These are phyloP conservation scores for Physcomitrellopsis africana DNA, from an alignment of 225 moss, liverwort and hornwort species.

Conservation along the genomic window DNA sequence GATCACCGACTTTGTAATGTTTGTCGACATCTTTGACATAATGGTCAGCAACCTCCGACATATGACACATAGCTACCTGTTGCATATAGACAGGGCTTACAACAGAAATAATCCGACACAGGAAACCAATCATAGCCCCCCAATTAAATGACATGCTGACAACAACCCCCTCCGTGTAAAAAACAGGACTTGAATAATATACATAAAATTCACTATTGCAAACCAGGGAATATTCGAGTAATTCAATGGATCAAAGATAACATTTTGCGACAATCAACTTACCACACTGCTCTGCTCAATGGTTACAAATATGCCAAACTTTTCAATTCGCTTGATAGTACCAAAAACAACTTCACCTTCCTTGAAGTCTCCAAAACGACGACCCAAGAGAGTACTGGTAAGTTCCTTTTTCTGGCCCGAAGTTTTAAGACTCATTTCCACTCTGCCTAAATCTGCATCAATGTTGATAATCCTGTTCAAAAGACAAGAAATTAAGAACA, in stretches of 20 bases:
- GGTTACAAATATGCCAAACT: constrained; percentile 78
- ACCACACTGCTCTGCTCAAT: constrained; percentile 75
- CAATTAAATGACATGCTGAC: background rate
- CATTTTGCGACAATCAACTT: constrained; percentile 32
- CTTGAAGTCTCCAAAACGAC: constrained; percentile 65
- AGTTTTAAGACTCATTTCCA: constrained; percentile 79
- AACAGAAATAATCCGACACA: constrained; percentile 14
- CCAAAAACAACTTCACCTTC: constrained; percentile 75
- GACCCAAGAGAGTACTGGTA: constrained; percentile 42
- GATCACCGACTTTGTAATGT: constrained; percentile 71
- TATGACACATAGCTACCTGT: constrained; percentile 91
- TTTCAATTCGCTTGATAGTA: constrained; percentile 67
- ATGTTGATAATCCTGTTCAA: constrained; percentile 56
- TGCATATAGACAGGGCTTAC: constrained; percentile 19
- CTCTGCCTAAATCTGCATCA: constrained; percentile 64
- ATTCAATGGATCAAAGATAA: background rate
- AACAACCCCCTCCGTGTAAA: background rate
- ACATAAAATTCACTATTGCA: background rate
- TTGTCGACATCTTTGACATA: constrained; percentile 52
- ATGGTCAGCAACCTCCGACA: constrained; percentile 82
- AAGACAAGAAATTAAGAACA: background rate
- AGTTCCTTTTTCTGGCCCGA: constrained; percentile 24
- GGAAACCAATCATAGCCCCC: background rate
- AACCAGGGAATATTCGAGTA: constrained; percentile 3
- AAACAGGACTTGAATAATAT: constrained; percentile 8